These are phyloP conservation scores for Klebsormidium nitens DNA, from an alignment of 139 green algal species.

Conservation along the genomic window DNA sequence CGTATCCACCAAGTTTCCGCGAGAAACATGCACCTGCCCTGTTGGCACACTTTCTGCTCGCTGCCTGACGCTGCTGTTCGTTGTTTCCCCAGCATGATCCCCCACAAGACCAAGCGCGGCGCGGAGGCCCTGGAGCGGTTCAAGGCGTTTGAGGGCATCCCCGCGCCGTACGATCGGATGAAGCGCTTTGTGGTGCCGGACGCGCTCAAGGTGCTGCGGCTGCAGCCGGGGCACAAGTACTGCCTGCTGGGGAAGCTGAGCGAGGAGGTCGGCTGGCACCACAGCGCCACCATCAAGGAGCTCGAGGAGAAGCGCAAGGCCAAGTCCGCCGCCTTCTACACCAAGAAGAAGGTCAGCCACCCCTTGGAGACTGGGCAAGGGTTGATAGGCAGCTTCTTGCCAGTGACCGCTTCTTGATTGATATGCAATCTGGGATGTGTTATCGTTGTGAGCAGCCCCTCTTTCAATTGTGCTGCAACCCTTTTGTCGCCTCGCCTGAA, in stretches of 20 bases:
- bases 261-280: constrained; percentile 92
- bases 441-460: too few species aligned
- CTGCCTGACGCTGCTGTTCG: too few species aligned
- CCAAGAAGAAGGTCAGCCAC: constrained; percentile 54
- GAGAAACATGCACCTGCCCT: too few species aligned
- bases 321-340: constrained; percentile 53
- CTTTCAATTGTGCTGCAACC: too few species aligned
- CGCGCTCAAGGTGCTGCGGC: constrained; percentile 88
- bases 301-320: constrained; percentile 91
- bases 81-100: constrained; percentile 74
- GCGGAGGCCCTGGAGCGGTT: constrained; percentile 88
- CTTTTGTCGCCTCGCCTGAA: too few species aligned
- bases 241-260: constrained; percentile 84
- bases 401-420: too few species aligned
- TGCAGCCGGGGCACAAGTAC: constrained; percentile 88
- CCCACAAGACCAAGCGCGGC: constrained; percentile 94
- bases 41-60: too few species aligned
- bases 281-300: constrained; percentile 65
- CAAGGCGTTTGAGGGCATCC: constrained; percentile 94
- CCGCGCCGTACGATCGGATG: constrained; percentile 77
- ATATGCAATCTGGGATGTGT: too few species aligned
- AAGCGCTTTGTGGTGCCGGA: constrained; percentile 97
- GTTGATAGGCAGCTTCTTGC: too few species aligned
- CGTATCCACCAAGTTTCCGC: too few species aligned
- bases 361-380: too few species aligned